Evolutionary conservation across 2,329 filamentous ascomycete genomes (phyloP).

Genomic region (Microcera coccophila): DNA sequence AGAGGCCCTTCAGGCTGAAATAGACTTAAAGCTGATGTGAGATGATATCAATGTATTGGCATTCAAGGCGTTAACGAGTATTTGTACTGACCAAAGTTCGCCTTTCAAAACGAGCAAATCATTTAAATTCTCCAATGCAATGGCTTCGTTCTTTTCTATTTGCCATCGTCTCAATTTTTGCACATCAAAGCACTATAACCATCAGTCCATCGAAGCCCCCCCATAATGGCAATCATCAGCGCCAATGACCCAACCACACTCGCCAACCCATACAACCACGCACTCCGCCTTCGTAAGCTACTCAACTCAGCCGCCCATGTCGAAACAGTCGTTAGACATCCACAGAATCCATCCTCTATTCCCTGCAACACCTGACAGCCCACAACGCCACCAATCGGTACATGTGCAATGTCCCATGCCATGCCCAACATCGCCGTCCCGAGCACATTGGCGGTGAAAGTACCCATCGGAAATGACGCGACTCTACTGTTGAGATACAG

Average conservation of each 20-base stretch:
- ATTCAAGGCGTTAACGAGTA: not conserved
- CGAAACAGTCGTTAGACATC: conserved; percentile 62
- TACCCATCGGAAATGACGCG: conserved; percentile 75
- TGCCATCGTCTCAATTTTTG: conserved; percentile 8
- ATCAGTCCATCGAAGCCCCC: conserved; percentile 66
- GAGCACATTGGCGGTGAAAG: conserved; percentile 75
- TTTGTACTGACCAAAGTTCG: not conserved
- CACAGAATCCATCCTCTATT: conserved; percentile 65
- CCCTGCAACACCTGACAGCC: conserved; percentile 67
- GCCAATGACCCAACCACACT: conserved; percentile 59
- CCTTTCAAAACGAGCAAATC: not conserved
- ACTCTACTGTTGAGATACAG: conserved; percentile 65
- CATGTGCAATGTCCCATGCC: conserved; percentile 75
- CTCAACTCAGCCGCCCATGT: conserved; percentile 63
- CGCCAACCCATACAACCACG: conserved; percentile 63
- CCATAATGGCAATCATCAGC: conserved; percentile 67
- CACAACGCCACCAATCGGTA: conserved; percentile 49
- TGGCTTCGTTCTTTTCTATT: not conserved
- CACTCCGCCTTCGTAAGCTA: conserved; percentile 46
- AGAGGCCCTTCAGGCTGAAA: too few relatives aligned
- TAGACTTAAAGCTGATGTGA: too few relatives aligned
- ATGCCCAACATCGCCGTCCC: conserved; percentile 73
- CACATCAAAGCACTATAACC: conserved; percentile 43
- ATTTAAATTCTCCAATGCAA: not conserved
- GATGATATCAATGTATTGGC: too few relatives aligned